Evolutionary conservation across 139 green algal genomes (phyloP), one percentile per base, ranked within the genome.

Genomic region (Spirogloea muscicola): DNA sequence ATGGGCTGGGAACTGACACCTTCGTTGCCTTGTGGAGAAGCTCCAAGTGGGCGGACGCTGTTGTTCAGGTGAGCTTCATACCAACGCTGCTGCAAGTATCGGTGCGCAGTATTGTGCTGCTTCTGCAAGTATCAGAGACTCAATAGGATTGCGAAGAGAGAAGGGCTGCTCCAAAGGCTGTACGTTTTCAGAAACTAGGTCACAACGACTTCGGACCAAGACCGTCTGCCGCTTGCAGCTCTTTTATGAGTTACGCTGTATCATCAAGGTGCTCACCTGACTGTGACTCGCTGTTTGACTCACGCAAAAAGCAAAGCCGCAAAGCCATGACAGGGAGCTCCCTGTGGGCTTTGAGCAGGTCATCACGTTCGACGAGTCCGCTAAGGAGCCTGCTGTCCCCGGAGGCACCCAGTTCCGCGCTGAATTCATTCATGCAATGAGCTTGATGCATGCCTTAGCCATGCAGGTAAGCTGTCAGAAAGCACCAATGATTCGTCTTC

Each of bases 401-500:
- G 55, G 68, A 0, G 68, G 68, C 25, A 58, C 38, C 25, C 68
- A 36, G 27, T 77, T 77, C 36, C 68, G 68, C 9, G 52, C 68
- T 7, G 68, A 77, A 58, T 77, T 77, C 31, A 33, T 77, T 0
- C 68, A 77, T 21, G 55, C 33, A 18, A 71, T 77, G 57, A 76
- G 68, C 60, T 58, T 76, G 16, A 76, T 76, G 68, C 55, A 74
- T 37, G 68, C 68, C 21, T 58, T 76, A 16, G 68, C 68, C 31
- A 49, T 77, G 68, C 68, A 77, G 68, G 68, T 77, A 61, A 3
- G 21, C 46, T n/a, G 46, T 21, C 46, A 55, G 46, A 55, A 21
- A 55, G 46, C 21, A 21, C 46, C 21, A 55, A n/a, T n/a, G n/a
- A n/a, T n/a, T n/a, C n/a, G n/a, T n/a, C n/a, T n/a, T 21, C 46